Evolutionary conservation across 1,139 yeast genomes (phyloP).

Genomic region (Pichia sp.): DNA sequence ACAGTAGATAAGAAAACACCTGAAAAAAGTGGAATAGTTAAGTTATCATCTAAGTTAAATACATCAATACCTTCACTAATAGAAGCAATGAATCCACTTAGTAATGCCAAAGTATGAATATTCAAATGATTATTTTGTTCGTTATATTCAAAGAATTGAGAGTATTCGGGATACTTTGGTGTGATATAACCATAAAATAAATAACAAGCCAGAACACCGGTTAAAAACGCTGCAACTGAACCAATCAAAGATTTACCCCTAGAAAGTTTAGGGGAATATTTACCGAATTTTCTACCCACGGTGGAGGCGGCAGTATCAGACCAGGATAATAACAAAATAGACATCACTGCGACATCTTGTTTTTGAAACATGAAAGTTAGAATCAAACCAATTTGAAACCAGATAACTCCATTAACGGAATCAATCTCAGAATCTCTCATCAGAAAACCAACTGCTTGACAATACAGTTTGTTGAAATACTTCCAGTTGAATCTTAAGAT

Average conservation of each 20-base stretch:
- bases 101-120: slow-evolving; percentile 42
- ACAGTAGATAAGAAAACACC: slow-evolving; percentile 7
- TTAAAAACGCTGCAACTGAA: slow-evolving; percentile 68
- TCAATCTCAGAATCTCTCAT: slow-evolving; percentile 77
- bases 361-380: slow-evolving; percentile 63
- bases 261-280: slow-evolving; percentile 71
- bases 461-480: slow-evolving; percentile 54
- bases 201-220: slow-evolving; percentile 63
- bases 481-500: slow-evolving; percentile 55
- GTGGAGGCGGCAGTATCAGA: slow-evolving; percentile 97
- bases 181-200: slow-evolving; percentile 65
- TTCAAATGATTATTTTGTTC: slow-evolving; percentile 49
- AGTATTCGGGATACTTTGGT: slow-evolving; percentile 44
- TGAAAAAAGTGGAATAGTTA: slow-evolving; percentile 71
- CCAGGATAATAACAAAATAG: slow-evolving; percentile 83
- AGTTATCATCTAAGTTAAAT: slow-evolving; percentile 77
- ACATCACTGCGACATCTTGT: slow-evolving; percentile 72
- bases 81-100: slow-evolving; percentile 77
- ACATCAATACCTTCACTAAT: slow-evolving; percentile 77
- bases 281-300: slow-evolving; percentile 76
- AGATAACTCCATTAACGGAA: slow-evolving; percentile 72
- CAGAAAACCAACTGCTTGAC: slow-evolving; percentile 62
- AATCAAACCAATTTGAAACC: slow-evolving; percentile 73
- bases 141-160: slow-evolving; percentile 52
- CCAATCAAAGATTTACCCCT: slow-evolving; percentile 83